These are phyloP conservation scores for Blastobotrys peoriensis DNA, from an alignment of 805 yeast species.

Conservation along the genomic window DNA sequence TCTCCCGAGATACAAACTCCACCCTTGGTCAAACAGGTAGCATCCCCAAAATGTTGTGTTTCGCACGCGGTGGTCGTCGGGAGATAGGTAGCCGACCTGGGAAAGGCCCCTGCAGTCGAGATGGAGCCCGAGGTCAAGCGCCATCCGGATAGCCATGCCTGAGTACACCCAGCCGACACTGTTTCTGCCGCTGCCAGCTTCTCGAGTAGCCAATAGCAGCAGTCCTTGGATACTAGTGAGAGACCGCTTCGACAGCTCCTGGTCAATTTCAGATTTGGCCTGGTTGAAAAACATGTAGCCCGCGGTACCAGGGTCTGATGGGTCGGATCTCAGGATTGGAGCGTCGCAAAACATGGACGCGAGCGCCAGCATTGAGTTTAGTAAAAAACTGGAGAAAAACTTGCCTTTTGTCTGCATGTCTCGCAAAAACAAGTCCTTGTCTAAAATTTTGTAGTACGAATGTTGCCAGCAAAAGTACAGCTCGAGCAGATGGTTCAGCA, in stretches of 20 bases:
- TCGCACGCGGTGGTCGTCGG: slow-evolving; percentile 15
- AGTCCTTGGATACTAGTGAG: slow-evolving; percentile 19
- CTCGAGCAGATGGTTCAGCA: slow-evolving; percentile 14
- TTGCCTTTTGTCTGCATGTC: slow-evolving; percentile 15
- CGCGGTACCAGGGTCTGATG: slow-evolving; percentile 14
- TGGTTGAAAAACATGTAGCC: slow-evolving; percentile 18
- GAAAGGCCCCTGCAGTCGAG: slow-evolving; percentile 14
- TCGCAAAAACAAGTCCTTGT: slow-evolving; percentile 15
- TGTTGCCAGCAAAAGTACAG: slow-evolving; percentile 21
- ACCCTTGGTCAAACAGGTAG: slow-evolving; percentile 18
- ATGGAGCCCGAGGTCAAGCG: slow-evolving; percentile 19
- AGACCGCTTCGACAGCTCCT: slow-evolving; percentile 12
- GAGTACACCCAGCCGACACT: slow-evolving; percentile 20
- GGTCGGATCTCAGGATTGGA: slow-evolving; percentile 14
- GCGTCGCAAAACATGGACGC: slow-evolving; percentile 16
- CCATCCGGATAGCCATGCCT: slow-evolving; percentile 21
- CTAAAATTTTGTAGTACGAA: slow-evolving; percentile 15
- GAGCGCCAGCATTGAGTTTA: slow-evolving; percentile 17
- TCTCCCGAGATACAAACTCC: slow-evolving; percentile 19
- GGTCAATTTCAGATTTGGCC: slow-evolving; percentile 13
- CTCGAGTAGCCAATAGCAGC: slow-evolving; percentile 16
- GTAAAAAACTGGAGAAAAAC: slow-evolving; percentile 16
- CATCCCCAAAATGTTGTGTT: slow-evolving; percentile 21
- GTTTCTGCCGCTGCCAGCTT: slow-evolving; percentile 18
- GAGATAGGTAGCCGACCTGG: slow-evolving; percentile 12